Evolutionary conservation across 306 rosid species (phyloP).

Genomic region (Quercus parvula): DNA sequence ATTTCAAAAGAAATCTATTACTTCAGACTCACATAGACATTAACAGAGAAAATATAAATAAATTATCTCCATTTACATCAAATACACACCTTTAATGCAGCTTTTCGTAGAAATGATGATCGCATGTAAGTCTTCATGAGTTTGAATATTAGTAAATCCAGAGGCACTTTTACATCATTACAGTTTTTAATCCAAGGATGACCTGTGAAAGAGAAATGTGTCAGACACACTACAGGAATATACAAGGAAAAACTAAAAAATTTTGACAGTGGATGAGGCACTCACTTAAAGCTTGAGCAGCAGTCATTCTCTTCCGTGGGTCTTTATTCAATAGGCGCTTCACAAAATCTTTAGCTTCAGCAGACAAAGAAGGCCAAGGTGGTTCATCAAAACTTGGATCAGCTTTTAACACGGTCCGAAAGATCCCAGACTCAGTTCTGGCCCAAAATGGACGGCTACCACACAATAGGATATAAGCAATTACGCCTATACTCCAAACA

Average conservation of each 20-base stretch:
- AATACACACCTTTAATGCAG: slow-evolving; percentile 82
- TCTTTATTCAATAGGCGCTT: slow-evolving; percentile 82
- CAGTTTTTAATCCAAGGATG: slow-evolving; percentile 81
- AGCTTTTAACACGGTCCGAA: slow-evolving; percentile 83
- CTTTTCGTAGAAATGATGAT: slow-evolving; percentile 79
- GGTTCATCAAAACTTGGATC: slow-evolving; percentile 85
- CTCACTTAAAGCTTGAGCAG: slow-evolving; percentile 85
- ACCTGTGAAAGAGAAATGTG: slow-evolving; percentile 48
- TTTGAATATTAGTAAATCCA: slow-evolving; percentile 78
- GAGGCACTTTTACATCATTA: slow-evolving; percentile 58
- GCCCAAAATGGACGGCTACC: slow-evolving; percentile 99
- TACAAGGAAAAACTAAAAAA: slow-evolving; percentile 1
- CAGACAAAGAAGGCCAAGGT: slow-evolving; percentile 91
- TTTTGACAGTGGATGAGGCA: slow-evolving; percentile 16
- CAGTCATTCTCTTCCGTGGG: slow-evolving; percentile 90
- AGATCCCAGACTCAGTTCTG: slow-evolving; percentile 90
- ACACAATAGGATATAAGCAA: slow-evolving; percentile 86
- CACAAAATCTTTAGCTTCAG: slow-evolving; percentile 78
- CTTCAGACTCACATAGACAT: neutral
- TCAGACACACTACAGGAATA: slow-evolving; percentile 29
- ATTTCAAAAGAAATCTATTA: neutral
- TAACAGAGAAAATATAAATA: slow-evolving; percentile 1
- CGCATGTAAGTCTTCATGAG: slow-evolving; percentile 90
- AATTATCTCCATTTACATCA: neutral
- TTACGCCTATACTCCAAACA: slow-evolving; percentile 92